Evolutionary conservation across 163 green algal species (phyloP).

Genomic region (Scenedesmus sp.): DNA sequence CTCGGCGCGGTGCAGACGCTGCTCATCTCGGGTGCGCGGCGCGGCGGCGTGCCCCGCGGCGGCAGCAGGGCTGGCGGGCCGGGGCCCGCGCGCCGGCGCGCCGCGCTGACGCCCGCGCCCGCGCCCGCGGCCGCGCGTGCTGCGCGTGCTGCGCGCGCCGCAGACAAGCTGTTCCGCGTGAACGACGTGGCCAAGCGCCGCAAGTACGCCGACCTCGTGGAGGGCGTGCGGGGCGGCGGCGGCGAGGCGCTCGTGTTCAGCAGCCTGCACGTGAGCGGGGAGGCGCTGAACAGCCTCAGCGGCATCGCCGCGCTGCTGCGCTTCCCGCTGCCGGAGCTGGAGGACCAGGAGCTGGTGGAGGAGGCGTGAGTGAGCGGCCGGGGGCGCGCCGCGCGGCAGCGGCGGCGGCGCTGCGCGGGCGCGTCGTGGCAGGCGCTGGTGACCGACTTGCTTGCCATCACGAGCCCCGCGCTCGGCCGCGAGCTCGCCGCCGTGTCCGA

Average conservation of each 20-base stretch:
- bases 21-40: constrained; percentile 75
- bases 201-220: constrained; percentile 82
- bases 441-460: too few relatives aligned
- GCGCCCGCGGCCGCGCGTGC: neutral
- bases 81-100: neutral
- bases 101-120: neutral
- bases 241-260: constrained; percentile 82
- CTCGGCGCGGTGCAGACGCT: constrained; percentile 92
- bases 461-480: too few relatives aligned
- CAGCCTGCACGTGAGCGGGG: constrained; percentile 86
- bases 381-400: too few relatives aligned
- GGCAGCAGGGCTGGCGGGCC: neutral
- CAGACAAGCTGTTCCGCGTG: constrained; percentile 81
- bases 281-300: constrained; percentile 93
- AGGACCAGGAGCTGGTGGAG: constrained; percentile 83
- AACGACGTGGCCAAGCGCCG: constrained; percentile 73
- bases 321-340: constrained; percentile 97
- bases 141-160: neutral
- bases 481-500: too few relatives aligned
- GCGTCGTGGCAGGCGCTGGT: too few relatives aligned
- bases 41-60: neutral
- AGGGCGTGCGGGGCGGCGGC: constrained; percentile 82
- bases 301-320: constrained; percentile 94
- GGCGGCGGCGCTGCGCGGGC: too few relatives aligned
- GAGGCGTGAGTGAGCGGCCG: constrained; percentile 38